Evolutionary conservation across 2,329 filamentous ascomycete species (phyloP), one percentile per base, ranked within the genome.

Genomic region (Aspergillus thermomutatus): DNA sequence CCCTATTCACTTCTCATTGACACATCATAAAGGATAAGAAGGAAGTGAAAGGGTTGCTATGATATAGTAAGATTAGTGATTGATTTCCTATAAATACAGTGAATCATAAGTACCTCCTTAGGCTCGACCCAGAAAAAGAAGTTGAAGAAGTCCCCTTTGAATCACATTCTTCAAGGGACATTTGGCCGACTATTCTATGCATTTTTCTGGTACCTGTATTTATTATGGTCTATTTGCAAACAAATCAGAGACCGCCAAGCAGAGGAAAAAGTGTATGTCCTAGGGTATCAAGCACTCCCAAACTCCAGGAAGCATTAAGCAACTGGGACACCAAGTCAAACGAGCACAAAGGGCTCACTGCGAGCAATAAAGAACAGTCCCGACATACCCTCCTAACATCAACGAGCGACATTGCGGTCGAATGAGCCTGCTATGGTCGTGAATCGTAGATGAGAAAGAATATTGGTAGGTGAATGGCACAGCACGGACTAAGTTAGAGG

Each of bases 201-300:
- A 37, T 40, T 50, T 17, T 17, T 17, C 19, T 7, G 43, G 11
- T 46, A 23, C 10, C 41, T 21, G 55, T 54, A 25, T 59, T 54
- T 58, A 60, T 58, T 52, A 54, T 45, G 48, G 48, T 62, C 56
- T 58, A 60, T 52, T 53, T 48, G 25, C 48, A 48, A 54, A 40
- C 45, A 37, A 37, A 57, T 50, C 53, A 50, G 43, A 54, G 54
- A 53, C 31, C 54, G 47, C 52, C 53, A 53, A 55, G 31, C 46
- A 55, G 54, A 27, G 26, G 49, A 56, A 46, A 60, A 49, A 61
- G 56, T 60, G 61, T 62, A 51, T 56, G 49, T 60, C 59, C 63
- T 58, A 59, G 63, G 64, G 64, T 66, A 66, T 65, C 64, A 61
- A 66, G 52, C 56, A 62, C 52, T 61, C 60, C 62, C 57, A 59